A percentile compares a stretch with the other conserved stretches of the same genome.
These are phyloP conservation scores for Tetrahymena malaccensis DNA, from an alignment of 73 alveolate genomes.

Conservation along the genomic window DNA sequence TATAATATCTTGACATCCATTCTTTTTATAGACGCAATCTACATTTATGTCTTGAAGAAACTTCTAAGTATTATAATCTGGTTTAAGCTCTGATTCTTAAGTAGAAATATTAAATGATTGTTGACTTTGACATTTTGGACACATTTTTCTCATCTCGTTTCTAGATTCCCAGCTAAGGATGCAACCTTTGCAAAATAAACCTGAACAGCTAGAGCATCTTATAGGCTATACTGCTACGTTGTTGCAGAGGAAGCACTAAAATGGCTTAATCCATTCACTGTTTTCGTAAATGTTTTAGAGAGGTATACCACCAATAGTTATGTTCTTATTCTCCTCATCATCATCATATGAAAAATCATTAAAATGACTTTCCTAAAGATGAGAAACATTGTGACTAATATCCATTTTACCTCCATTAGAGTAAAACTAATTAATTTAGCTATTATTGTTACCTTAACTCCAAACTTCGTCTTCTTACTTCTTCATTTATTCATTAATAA, in stretches of 20 bases:
- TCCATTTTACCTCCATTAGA: not conserved
- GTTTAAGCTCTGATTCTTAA: not conserved
- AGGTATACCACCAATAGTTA: not conserved
- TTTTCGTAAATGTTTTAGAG: not conserved
- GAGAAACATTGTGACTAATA: not conserved
- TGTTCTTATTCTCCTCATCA: not conserved
- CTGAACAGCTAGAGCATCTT: not conserved
- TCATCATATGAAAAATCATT: not conserved
- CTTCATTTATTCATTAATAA: not conserved
- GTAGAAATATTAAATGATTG: not conserved
- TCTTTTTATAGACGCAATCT: not conserved
- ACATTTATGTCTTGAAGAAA: not conserved
- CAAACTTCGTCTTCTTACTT: not conserved
- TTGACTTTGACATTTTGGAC: not conserved
- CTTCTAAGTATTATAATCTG: not conserved
- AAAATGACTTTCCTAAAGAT: not conserved
- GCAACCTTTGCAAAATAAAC: not conserved
- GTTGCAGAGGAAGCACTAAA: not conserved
- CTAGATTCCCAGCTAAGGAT: not conserved
- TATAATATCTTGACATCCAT: not conserved
- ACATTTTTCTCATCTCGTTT: not conserved
- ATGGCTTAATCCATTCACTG: not conserved
- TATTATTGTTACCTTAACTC: not conserved
- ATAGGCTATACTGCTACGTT: not conserved
- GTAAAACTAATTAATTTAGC: not conserved